These are phyloP conservation scores for Schizochytrium sp. DNA, from an alignment of 108 stramenopile genomes.

Conservation along the genomic window DNA sequence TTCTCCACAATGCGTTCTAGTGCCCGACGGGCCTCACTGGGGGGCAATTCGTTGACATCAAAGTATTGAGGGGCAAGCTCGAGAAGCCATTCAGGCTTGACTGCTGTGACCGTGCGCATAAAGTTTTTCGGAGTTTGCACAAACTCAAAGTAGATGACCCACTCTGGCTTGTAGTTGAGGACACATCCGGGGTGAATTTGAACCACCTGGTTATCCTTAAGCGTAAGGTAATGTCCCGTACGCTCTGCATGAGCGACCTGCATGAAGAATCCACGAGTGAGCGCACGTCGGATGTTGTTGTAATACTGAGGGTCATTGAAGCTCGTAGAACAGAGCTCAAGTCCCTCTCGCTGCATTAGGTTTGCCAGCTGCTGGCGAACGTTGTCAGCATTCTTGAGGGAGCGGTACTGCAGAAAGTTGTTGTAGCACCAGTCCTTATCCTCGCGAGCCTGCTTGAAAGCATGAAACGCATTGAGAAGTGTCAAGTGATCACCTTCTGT, in stretches of 20 bases:
- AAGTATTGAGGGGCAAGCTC: constrained; percentile 98
- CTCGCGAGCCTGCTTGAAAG: constrained; percentile 87
- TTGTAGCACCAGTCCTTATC: constrained; percentile 97
- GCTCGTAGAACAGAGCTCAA: constrained; percentile 87
- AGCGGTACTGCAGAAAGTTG: constrained; percentile 92
- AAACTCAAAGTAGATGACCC: constrained; percentile 99
- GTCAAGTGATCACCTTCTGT: constrained; percentile 96
- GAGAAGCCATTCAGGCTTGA: constrained; percentile 94
- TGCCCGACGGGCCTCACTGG: constrained; percentile 74
- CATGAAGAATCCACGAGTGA: constrained; percentile 92
- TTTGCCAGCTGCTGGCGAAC: constrained; percentile 65
- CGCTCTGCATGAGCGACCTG: constrained; percentile 94
- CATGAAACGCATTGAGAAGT: constrained; percentile 92
- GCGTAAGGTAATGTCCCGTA: constrained; percentile 92
- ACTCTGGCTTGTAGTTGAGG: constrained; percentile 90
- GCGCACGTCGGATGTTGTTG: constrained; percentile 87
- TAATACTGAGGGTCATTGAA: constrained; percentile 86
- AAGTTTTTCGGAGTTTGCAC: constrained; percentile 96
- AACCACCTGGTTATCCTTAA: constrained; percentile 98
- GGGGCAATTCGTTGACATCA: constrained; percentile 94
- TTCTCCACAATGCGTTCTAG: constrained; percentile 68
- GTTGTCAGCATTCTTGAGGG: constrained; percentile 67
- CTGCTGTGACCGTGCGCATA: constrained; percentile 94
- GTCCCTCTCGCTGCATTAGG: constrained; percentile 75
- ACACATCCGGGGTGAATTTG: constrained; percentile 93